These are phyloP conservation scores for Sporothrix protearum DNA, from an alignment of 2,329 filamentous ascomycete species.

Conservation along the genomic window DNA sequence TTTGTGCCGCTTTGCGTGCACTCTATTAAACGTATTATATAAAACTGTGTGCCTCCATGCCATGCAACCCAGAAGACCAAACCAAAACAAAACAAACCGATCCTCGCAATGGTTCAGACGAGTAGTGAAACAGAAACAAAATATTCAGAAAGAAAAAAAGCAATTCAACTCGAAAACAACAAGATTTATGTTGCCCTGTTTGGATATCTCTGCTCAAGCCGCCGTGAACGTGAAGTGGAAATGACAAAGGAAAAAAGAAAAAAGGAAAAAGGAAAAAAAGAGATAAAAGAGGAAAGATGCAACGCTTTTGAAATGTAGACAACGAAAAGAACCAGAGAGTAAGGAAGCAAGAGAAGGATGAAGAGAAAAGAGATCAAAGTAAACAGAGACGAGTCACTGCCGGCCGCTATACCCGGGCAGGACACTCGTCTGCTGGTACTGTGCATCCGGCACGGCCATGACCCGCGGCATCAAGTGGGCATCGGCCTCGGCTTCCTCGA, in stretches of 20 bases:
- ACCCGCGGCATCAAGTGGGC: conserved; percentile 43
- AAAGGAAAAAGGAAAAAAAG: not conserved
- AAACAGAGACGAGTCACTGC: not conserved
- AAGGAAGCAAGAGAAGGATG: conserved; percentile 6
- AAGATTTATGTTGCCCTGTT: conserved; percentile 15
- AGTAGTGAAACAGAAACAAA: not conserved
- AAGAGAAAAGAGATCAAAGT: conserved; percentile 2
- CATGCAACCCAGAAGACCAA: not conserved
- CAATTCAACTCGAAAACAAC: not conserved
- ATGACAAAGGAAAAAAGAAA: not conserved
- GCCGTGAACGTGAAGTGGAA: not conserved
- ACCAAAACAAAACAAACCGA: not conserved
- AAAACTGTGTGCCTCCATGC: not conserved
- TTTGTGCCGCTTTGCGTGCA: not conserved
- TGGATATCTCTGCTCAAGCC: conserved; percentile 21
- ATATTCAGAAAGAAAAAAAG: not conserved
- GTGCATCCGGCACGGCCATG: conserved; percentile 36
- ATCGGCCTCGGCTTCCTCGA: conserved; percentile 46
- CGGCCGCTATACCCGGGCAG: conserved; percentile 32
- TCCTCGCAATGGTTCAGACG: not conserved
- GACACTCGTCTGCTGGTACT: conserved; percentile 30
- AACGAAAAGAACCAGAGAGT: not conserved
- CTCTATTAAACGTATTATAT: conserved; percentile 10
- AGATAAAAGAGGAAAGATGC: conserved; percentile 1
- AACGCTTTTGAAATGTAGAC: conserved; percentile 18